phyloP scores from a whole-genome alignment of 2,329 filamentous ascomycete species.

The Ceratocystis cubensis region DNA sequence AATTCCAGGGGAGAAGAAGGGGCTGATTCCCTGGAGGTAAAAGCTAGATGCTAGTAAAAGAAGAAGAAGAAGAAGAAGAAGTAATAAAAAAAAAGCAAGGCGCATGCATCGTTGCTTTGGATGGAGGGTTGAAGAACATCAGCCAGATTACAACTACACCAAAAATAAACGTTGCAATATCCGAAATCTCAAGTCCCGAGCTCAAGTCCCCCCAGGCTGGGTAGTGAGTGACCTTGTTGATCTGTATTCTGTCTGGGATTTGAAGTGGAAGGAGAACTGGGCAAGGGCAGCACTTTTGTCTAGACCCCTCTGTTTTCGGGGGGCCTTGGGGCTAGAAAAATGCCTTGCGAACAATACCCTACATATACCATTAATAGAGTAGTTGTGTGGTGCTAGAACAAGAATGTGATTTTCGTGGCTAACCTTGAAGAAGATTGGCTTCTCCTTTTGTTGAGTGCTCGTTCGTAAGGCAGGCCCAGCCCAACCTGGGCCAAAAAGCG shows the following conservation, averaged over 20 bases:
- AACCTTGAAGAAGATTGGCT: background rate
- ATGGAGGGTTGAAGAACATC: too few relatives aligned
- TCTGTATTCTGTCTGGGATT: background rate
- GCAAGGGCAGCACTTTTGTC: background rate
- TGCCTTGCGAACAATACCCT: background rate
- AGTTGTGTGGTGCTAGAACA: background rate
- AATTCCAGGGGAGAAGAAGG: background rate
- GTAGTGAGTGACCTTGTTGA: background rate
- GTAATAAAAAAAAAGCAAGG: too few relatives aligned
- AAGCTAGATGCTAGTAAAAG: too few relatives aligned
- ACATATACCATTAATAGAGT: background rate
- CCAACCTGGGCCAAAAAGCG: background rate
- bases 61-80: too few relatives aligned
- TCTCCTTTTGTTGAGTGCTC: background rate
- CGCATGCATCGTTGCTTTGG: too few relatives aligned
- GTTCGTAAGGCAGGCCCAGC: background rate
- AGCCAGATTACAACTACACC: background rate
- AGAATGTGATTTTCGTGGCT: background rate
- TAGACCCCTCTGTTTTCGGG: background rate
- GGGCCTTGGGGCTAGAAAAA: background rate
- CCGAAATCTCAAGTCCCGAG: background rate
- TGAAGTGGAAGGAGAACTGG: background rate
- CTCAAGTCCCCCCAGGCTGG: background rate
- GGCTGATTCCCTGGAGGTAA: too few relatives aligned
- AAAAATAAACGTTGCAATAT: background rate